These are phyloP conservation scores for Maudiozyma serrabonitensis DNA, from an alignment of 805 yeast species.

Conservation along the genomic window DNA sequence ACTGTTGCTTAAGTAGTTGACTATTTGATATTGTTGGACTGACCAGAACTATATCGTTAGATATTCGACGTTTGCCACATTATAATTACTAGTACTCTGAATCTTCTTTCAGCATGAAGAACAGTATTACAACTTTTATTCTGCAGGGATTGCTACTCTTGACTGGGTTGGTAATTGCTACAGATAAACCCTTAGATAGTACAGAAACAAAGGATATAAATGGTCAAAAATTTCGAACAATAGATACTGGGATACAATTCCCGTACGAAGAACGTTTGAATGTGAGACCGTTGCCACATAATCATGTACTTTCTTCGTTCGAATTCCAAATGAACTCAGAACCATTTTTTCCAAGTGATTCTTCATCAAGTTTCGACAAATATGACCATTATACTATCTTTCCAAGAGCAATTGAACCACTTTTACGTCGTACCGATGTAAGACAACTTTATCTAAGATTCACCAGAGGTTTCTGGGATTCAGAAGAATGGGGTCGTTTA, in stretches of 20 bases:
- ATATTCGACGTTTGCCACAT: too few relatives aligned
- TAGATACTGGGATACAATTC: constrained; percentile 18
- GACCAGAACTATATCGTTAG: too few relatives aligned
- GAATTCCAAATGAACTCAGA: constrained; percentile 55
- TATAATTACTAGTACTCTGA: too few relatives aligned
- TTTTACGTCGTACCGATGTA: constrained; percentile 54
- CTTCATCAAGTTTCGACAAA: constrained; percentile 14
- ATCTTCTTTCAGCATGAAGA: too few relatives aligned
- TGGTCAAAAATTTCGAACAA: neutral
- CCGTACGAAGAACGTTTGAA: constrained; percentile 54
- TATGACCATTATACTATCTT: constrained; percentile 53
- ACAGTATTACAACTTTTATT: too few relatives aligned
- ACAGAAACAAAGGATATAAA: neutral
- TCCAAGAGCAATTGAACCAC: constrained; percentile 74
- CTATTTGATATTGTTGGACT: too few relatives aligned
- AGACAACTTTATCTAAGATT: constrained; percentile 77
- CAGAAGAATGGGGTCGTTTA: constrained; percentile 74
- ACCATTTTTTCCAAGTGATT: constrained; percentile 22
- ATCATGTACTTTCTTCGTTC: constrained; percentile 61
- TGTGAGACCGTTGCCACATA: constrained; percentile 64
- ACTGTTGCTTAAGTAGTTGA: too few relatives aligned
- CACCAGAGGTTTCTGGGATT: constrained; percentile 93
- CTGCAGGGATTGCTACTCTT: too few relatives aligned
- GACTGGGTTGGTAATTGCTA: too few relatives aligned
- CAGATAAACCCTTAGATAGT: neutral